Base-by-base conservation (phyloP, 257 asterid species). In the Nicotiana obtusifolia region DNA sequence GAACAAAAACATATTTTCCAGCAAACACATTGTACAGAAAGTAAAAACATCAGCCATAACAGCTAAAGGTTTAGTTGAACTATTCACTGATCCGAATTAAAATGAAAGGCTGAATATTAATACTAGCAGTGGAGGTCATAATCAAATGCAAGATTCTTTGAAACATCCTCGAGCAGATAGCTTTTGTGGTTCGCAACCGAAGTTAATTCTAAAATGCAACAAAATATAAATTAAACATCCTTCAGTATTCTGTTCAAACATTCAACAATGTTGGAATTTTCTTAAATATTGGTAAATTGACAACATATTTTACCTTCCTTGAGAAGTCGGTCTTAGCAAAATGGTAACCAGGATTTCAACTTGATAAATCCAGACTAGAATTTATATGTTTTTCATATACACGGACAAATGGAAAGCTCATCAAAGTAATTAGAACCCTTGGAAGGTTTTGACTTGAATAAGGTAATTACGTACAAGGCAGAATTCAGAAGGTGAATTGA, bases 81-180 rank as follows among this genome's bases (percentile, higher is more conserved):
- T 73, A 73, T 47, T 73, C 79, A 49, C 22, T 24, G 37, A 47
- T 49, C 37, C 37, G 49, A 47, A 73, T 4, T 73, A 6, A 24
- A 47, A 22, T 15, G 22, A 73, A 73, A 73, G 26, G 4, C 7
- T 5, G 28, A 24, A 47, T 47, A 22, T 41, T 41, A 22, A 41
- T 71, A 41, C 59, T 69, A 22, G 35, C 7, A 71, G 59, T 44
- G 5, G 78, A 71, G 78, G 59, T 41, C 59, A 71, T 5, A n/a
- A n/a, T 68, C 77, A 68, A 68, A 41, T 20, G 78, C 78, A 71
- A 71, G 59, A 71, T 41, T 71, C 77, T 41, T 71, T 20, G 35
- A 5, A 71, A 13, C 78, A 71, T 20, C 57, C 24, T 37, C 4
- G 14, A 13, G 20, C 78, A 71, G 78, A 71, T 41, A 11, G n/a